Evolutionary conservation across 495 filamentous ascomycete genomes (phyloP), one percentile per base, ranked within the genome.

Genomic region (Melanomma pulvis-pyrius): DNA sequence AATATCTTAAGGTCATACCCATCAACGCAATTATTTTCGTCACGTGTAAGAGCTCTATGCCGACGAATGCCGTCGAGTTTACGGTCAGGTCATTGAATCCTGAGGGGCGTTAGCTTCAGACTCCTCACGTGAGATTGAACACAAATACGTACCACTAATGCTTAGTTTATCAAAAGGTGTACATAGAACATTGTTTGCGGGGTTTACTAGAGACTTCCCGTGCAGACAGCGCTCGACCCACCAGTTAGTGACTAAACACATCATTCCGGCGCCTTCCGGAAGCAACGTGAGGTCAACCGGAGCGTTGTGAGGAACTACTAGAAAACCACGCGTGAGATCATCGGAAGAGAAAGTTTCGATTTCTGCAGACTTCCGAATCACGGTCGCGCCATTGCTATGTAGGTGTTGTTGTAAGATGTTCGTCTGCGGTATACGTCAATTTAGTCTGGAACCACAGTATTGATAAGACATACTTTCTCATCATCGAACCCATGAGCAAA

Each of bases 141-240:
- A 55, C 17, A 25, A 9, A 21, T 21, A 64, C 78, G 65, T 70
- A 87, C 86, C 83, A 79, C 78, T 70, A 17, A 96, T 84, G 28
- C 87, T 88, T 59, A 90, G 89, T 30, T 75, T 71, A 6, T 84
- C 81, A 63, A 96, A 89, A 1, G 93, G 92, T 3, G 82, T 87
- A 64, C 89, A 91, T 25, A 90, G 84, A 59, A 91, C 81, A 73
- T 93, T 83, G 0, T 85, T 81, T 53, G 78, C 75, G n/a, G 92
- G 91, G 11, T 87, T 79, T 36, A 91, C 84, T 60, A 92, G 82
- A 9, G 74, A 79, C 70, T 90, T 92, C 17, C 86, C 82, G 70
- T 92, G 84, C 32, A 98, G 78, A 74, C 93, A 98, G 47, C 86
- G 82, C 76, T 98, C 94, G 39, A 98, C 81, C 87, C 93, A 98